Evolutionary conservation across 2,329 filamentous ascomycete genomes (phyloP).

Genomic region (Plenodomus tracheiphilus): DNA sequence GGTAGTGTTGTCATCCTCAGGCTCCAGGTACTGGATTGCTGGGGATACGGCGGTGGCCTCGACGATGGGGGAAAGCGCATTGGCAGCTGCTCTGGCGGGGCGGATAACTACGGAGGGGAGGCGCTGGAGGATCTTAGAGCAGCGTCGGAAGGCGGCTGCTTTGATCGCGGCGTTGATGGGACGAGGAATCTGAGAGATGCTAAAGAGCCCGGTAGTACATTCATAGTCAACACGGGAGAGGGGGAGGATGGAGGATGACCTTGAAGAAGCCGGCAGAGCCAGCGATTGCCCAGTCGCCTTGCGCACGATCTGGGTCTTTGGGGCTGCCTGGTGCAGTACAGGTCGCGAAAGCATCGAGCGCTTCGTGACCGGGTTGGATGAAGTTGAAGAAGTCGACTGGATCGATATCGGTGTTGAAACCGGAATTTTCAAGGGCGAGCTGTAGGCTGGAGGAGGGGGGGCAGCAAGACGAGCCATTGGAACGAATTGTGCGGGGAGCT

Average conservation of each 20-base stretch:
- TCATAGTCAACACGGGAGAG: not conserved
- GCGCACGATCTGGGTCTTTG: not conserved
- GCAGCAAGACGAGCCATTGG: not conserved
- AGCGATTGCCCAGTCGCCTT: not conserved
- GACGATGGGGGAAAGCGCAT: not conserved
- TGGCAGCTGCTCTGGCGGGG: not conserved
- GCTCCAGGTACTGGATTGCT: not conserved
- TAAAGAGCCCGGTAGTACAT: not conserved
- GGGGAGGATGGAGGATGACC: not conserved
- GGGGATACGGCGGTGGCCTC: not conserved
- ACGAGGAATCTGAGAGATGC: not conserved
- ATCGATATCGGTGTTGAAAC: not conserved
- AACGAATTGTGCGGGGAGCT: not conserved
- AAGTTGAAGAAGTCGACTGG: constrained; percentile 5
- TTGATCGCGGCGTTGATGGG: not conserved
- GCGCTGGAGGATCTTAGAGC: not conserved
- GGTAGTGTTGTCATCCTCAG: not conserved
- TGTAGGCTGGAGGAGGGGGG: not conserved
- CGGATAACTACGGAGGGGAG: not conserved
- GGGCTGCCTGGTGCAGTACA: not conserved
- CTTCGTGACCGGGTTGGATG: not conserved
- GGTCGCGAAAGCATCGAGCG: not conserved
- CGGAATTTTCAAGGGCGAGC: not conserved
- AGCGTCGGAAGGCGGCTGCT: not conserved
- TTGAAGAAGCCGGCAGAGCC: not conserved